These are phyloP conservation scores for Cryptococcus wingfieldii DNA, from an alignment of 1,284 basidiomycete species.

Conservation along the genomic window DNA sequence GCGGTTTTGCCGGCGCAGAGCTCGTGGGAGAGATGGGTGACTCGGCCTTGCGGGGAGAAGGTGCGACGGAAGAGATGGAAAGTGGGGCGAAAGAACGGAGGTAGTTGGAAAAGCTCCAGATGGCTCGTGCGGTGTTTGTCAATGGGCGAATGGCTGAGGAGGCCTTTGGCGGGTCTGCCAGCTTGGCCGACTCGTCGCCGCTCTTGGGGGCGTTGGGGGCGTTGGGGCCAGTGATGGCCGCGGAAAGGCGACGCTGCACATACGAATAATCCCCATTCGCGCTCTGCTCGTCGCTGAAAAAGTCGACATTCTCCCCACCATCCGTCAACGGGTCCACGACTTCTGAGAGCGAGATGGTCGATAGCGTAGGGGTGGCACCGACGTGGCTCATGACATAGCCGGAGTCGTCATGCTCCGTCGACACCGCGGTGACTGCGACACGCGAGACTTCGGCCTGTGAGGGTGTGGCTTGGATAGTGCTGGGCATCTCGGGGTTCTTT, in stretches of 20 bases:
- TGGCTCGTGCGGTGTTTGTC: conserved; percentile 26
- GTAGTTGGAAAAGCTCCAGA: conserved; percentile 40
- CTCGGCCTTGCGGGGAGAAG: conserved; percentile 1
- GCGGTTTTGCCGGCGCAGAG: neutral
- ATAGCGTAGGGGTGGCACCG: conserved; percentile 40
- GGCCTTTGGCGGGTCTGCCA: neutral
- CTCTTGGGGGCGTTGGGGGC: neutral
- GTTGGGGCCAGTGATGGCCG: neutral
- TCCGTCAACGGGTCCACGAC: conserved; percentile 31
- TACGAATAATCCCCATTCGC: conserved; percentile 24
- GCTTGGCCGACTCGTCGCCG: neutral
- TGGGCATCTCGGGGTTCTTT: too few relatives aligned
- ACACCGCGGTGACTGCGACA: conserved; percentile 31
- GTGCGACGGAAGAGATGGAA: conserved; percentile 21
- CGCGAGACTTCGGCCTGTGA: conserved; percentile 31
- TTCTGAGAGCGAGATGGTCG: conserved; percentile 43
- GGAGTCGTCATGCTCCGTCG: conserved; percentile 11
- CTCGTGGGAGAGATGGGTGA: neutral
- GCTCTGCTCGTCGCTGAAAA: conserved; percentile 33
- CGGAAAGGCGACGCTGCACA: conserved; percentile 7
- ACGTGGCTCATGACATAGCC: conserved; percentile 11
- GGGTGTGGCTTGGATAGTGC: conserved; percentile 20
- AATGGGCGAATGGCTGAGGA: conserved; percentile 28
- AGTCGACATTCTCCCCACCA: conserved; percentile 28
- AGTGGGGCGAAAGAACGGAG: conserved; percentile 41